Base-by-base conservation (phyloP, 306 rosid species). In the Quercus wislizeni region DNA sequence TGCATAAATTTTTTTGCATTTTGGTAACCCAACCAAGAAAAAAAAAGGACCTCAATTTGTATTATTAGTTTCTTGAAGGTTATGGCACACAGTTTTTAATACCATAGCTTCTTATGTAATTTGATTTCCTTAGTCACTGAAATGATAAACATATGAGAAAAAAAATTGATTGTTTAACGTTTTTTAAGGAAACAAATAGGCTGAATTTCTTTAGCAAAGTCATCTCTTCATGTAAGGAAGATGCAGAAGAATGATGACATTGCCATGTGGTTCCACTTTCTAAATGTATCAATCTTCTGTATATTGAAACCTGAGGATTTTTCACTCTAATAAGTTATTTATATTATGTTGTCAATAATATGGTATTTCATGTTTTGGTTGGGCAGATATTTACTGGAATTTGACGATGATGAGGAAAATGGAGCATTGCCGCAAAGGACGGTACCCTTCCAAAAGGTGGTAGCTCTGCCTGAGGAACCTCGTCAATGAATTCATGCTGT, bases 361-460 rank as follows among this genome's bases (percentile, higher is more conserved):
- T 74, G 73, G 38, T 77, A 28, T 62, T 27, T 80, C 54, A 59
- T 78, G 73, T 55, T 80, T 2, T 84, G 78, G 55, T 85, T 84
- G 86, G 82, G 79, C 98, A 96, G 99, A 61, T 96, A 90, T 88
- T 19, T 89, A 71, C 83, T 96, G 86, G 99, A 96, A 86, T 96
- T 96, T 71, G 99, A 96, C 11, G 99, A 96, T 46, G 99, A 96
- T n/a, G 98, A 91, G 76, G 99, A 96, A 90, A 97, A 96, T 57
- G 99, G 99, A 46, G 86, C 98, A 15, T 77, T 96, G 82, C 99
- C 99, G 52, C 91, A 96, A 83, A 91, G 99, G 88, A 83, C 84
- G 11, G 98, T 93, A 41, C 94, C 99, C 58, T 96, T 93, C 88
- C 92, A 93, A 85, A 93, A 84, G 73, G 98, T 95, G 83, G 99